Percentiles rank a stretch among this genome's conserved stretches.
Conservation (phyloP, 2,329 filamentous ascomycete species). For the Lasiodiplodia gonubiensis region DNA sequence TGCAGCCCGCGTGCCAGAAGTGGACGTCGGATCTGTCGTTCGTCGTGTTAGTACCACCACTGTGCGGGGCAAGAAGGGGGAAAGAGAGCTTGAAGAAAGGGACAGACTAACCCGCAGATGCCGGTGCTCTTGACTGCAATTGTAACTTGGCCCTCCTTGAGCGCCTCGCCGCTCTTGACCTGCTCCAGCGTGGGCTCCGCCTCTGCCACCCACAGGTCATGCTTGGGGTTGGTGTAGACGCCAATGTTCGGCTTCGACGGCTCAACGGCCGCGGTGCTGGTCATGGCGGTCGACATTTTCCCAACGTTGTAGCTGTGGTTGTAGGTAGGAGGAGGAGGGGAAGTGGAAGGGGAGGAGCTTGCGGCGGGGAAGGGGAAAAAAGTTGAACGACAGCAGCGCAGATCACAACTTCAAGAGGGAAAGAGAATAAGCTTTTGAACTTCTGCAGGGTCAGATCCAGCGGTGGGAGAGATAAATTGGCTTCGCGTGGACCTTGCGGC, state of each 20-base stretch:
- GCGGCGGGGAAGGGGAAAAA: neutral
- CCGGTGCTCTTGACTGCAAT: slow-evolving; percentile 91
- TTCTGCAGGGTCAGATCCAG: slow-evolving; percentile 16
- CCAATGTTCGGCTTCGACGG: slow-evolving; percentile 85
- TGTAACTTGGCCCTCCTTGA: slow-evolving; percentile 84
- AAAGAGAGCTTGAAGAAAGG: neutral
- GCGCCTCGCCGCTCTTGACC: slow-evolving; percentile 68
- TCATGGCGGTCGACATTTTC: slow-evolving; percentile 42
- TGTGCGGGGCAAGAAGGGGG: neutral
- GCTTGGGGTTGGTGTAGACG: slow-evolving; percentile 91
- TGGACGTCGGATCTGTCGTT: slow-evolving; percentile 82
- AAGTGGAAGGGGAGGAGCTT: neutral
- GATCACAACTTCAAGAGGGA: slow-evolving; percentile 18
- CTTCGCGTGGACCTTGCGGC: neutral
- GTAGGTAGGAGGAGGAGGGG: neutral
- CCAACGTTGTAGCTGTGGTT: neutral
- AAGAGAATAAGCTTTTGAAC: slow-evolving; percentile 13
- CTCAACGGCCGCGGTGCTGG: slow-evolving; percentile 45
- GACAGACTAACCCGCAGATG: slow-evolving; percentile 79
- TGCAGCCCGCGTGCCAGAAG: slow-evolving; percentile 95
- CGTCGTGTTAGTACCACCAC: neutral
- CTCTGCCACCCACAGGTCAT: slow-evolving; percentile 87
- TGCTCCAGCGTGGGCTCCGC: slow-evolving; percentile 77
- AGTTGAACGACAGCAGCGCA: neutral
- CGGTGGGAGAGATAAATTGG: slow-evolving; percentile 16